These are phyloP conservation scores for Xylariales sp. DNA, from an alignment of 2,329 filamentous ascomycete genomes.

Conservation along the genomic window DNA sequence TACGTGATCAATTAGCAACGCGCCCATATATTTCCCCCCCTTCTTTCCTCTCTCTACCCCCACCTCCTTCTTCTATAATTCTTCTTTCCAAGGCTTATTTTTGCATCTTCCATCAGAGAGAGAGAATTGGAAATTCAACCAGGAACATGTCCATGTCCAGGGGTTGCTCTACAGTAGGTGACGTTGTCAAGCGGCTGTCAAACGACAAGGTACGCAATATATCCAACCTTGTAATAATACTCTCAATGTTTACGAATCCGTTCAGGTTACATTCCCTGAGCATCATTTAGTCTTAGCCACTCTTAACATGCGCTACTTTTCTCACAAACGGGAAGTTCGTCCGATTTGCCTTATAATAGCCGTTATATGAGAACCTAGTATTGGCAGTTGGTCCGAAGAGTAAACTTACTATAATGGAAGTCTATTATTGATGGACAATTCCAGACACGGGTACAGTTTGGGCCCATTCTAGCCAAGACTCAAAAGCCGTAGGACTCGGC, in stretches of 20 bases:
- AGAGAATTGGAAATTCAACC: too few species aligned
- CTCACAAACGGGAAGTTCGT: background rate
- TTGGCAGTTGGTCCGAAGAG: slow-evolving; percentile 5
- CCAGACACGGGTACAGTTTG: slow-evolving; percentile 5
- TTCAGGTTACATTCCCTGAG: slow-evolving; percentile 6
- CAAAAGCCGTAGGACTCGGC: too few species aligned
- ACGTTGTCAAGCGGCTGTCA: slow-evolving; percentile 6
- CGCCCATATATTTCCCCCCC: too few species aligned
- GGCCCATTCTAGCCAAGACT: too few species aligned
- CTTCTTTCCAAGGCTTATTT: too few species aligned
- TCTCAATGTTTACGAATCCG: slow-evolving; percentile 4
- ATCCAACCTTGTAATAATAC: slow-evolving; percentile 1
- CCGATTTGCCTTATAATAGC: slow-evolving; percentile 3
- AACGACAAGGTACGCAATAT: slow-evolving; percentile 3
- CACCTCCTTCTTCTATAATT: too few species aligned
- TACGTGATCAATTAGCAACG: too few species aligned
- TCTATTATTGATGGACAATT: slow-evolving; percentile 6
- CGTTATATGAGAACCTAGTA: slow-evolving; percentile 3
- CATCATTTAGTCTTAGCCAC: background rate
- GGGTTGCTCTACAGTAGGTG: too few species aligned
- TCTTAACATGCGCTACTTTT: background rate
- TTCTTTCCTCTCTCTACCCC: too few species aligned
- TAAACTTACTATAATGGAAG: slow-evolving; percentile 1
- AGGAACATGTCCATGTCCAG: too few species aligned
- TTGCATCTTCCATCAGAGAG: too few species aligned